These are phyloP conservation scores for Zygoascus hellenicus DNA, from an alignment of 1,139 yeast genomes.

Conservation along the genomic window DNA sequence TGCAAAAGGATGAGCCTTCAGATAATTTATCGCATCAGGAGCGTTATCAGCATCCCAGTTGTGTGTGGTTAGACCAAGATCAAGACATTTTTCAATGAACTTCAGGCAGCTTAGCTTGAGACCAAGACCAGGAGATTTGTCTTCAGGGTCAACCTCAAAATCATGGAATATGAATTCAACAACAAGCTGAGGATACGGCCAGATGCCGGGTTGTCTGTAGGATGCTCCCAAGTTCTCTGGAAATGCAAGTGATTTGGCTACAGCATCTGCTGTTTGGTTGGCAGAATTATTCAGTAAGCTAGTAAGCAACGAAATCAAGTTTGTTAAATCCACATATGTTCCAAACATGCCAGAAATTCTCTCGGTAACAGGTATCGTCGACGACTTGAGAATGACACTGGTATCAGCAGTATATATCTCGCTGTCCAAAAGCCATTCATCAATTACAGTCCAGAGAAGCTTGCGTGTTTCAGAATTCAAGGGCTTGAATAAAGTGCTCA, in stretches of 20 bases:
- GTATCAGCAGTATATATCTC: slow-evolving; percentile 15
- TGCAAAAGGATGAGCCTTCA: slow-evolving; percentile 61
- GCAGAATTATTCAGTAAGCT: slow-evolving; percentile 33
- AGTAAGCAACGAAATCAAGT: slow-evolving; percentile 13
- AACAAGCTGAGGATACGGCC: slow-evolving; percentile 76
- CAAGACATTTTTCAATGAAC: slow-evolving; percentile 49
- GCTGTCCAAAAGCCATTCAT: slow-evolving; percentile 60
- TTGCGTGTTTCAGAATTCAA: slow-evolving; percentile 39
- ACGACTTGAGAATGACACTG: slow-evolving; percentile 11
- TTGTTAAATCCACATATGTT: slow-evolving; percentile 13
- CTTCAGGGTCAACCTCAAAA: slow-evolving; percentile 32
- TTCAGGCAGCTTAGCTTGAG: slow-evolving; percentile 52
- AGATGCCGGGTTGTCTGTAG: slow-evolving; percentile 61
- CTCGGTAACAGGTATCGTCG: slow-evolving; percentile 26
- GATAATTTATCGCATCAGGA: slow-evolving; percentile 34
- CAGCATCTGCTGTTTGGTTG: slow-evolving; percentile 44
- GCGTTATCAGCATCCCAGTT: slow-evolving; percentile 40
- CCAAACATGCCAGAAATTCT: slow-evolving; percentile 29
- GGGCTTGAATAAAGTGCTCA: slow-evolving; percentile 50
- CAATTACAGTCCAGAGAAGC: slow-evolving; percentile 64
- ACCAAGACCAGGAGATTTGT: slow-evolving; percentile 32
- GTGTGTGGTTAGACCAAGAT: slow-evolving; percentile 37
- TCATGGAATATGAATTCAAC: slow-evolving; percentile 55
- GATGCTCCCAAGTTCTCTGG: slow-evolving; percentile 61
- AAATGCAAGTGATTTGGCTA: slow-evolving; percentile 50